phyloP scores from a whole-genome alignment of 1,284 basidiomycete genomes.

The Cutaneotrichosporon sp. region DNA sequence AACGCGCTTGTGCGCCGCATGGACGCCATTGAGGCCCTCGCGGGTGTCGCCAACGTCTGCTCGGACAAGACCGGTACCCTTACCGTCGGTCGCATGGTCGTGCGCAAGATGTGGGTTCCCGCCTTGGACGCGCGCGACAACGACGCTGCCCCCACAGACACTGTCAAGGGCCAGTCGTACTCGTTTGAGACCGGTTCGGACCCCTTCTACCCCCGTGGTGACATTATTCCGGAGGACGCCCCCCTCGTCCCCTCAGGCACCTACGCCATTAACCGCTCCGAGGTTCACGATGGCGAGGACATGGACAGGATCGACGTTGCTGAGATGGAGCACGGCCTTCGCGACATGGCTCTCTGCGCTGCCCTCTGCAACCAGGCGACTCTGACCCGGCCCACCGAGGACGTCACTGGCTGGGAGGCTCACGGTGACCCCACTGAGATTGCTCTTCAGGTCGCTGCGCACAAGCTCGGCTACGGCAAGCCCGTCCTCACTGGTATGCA shows the following conservation, averaged over 20 bases:
- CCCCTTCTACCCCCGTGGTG: slow-evolving; percentile 55
- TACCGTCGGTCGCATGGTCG: slow-evolving; percentile 60
- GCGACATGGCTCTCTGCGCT: slow-evolving; percentile 54
- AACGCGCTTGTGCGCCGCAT: slow-evolving; percentile 57
- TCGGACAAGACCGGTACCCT: slow-evolving; percentile 67
- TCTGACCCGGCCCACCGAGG: slow-evolving; percentile 46
- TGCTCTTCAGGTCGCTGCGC: slow-evolving; percentile 65
- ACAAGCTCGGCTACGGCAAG: slow-evolving; percentile 56
- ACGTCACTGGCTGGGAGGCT: slow-evolving; percentile 60
- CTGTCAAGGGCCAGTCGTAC: slow-evolving; percentile 48
- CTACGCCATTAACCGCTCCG: slow-evolving; percentile 30
- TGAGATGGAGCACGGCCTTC: slow-evolving; percentile 41
- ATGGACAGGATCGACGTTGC: slow-evolving; percentile 39
- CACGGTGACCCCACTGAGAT: slow-evolving; percentile 69
- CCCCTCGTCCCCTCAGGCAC: slow-evolving; percentile 29
- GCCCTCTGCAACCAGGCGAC: slow-evolving; percentile 57
- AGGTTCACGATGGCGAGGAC: slow-evolving; percentile 22
- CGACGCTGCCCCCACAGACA: slow-evolving; percentile 37
- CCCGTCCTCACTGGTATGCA: slow-evolving; percentile 48
- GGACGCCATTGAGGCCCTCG: slow-evolving; percentile 60
- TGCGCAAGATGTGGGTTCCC: slow-evolving; percentile 62
- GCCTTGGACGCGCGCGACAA: slow-evolving; percentile 32
- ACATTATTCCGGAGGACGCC: slow-evolving; percentile 37
- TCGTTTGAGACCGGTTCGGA: slow-evolving; percentile 52
- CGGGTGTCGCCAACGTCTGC: slow-evolving; percentile 63